phyloP scores from a whole-genome alignment of 2,329 filamentous ascomycete species.

The Fusarium vanettenii region DNA sequence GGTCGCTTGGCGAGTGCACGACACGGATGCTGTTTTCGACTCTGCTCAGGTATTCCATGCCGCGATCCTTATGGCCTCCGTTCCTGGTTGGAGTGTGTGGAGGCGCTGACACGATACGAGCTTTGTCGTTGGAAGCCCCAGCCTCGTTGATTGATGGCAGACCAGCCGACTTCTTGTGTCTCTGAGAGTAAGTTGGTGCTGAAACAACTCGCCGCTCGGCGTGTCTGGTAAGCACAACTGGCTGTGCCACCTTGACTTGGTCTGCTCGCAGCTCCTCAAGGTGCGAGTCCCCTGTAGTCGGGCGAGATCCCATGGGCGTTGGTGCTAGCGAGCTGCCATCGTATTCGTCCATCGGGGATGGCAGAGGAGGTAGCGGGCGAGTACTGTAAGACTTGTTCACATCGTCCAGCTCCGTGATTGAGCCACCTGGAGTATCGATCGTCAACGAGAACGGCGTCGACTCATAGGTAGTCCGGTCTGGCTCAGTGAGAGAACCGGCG shows the following conservation, averaged over 20 bases:
- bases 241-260: conserved; percentile 46
- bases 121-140: conserved; percentile 48
- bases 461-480: conserved; percentile 47
- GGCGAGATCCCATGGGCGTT: conserved; percentile 35
- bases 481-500: conserved; percentile 49
- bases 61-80: conserved; percentile 48
- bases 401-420: conserved; percentile 45
- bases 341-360: conserved; percentile 44
- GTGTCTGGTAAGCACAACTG: conserved; percentile 48
- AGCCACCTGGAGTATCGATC: conserved; percentile 48
- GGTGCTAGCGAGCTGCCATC: conserved; percentile 24
- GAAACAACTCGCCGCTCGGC: conserved; percentile 61
- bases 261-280: conserved; percentile 37
- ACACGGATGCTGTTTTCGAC: conserved; percentile 66
- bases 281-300: conserved; percentile 41
- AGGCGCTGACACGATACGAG: conserved; percentile 61
- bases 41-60: conserved; percentile 58
- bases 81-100: conserved; percentile 49
- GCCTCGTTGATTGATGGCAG: conserved; percentile 64
- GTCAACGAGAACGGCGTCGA: conserved; percentile 58
- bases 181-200: conserved; percentile 60
- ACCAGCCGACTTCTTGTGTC: conserved; percentile 51
- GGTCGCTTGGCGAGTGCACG: conserved; percentile 60
- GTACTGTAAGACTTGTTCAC: conserved; percentile 56
- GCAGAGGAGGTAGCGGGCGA: conserved; percentile 64